Evolutionary conservation across 164 flowering plant species (phyloP), one percentile per base, ranked within the genome.

Genomic region (Warburgia ugandensis): DNA sequence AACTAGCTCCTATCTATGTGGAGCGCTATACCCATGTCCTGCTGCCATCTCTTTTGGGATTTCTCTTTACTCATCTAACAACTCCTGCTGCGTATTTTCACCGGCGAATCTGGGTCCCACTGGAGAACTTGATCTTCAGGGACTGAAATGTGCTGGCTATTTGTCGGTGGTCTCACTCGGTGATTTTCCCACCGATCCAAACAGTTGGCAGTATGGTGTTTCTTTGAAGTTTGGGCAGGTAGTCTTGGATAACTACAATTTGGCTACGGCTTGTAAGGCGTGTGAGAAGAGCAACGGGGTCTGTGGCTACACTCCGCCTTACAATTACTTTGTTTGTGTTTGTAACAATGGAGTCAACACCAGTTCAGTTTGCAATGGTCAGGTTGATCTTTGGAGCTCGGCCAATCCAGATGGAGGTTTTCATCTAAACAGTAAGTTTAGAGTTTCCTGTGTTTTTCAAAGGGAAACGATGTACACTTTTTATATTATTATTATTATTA

Each of bases 41-140:
- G 16, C 75, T 4, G 54, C 73, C 11, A 23, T 47, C 20, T 56
- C 72, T 14, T 63, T 76, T 3, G 75, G 72, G 3, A 29, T 76
- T 10, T 62, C 73, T 10, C 58, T 64, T 1, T 73, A 63, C 43
- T 32, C 72, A 0, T 66, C 81, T 2, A 61, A 67, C 41, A 56
- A 60, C 68, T 63, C 76, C 7, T 76, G 81, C 39, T 76, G 81
- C 48, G 81, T 71, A n/a, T 73, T 73, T 55, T 59, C 73, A 0
- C 81, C 81, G 1, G 73, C 71, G 0, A 76, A 73, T 36, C 64
- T 76, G 6, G 55, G 72, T 59, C 20, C 73, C 32, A 65, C 66
- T 51, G 73, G 69, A 3, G 76, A 73, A 17, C 43, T 76, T 29
- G 53, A 59, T 43, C 38, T 59, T 6, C 35, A 50, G 42, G 37